Evolutionary conservation across 2,329 filamentous ascomycete species (phyloP), one percentile per base, ranked within the genome.

Genomic region (Seiridium cupressi): DNA sequence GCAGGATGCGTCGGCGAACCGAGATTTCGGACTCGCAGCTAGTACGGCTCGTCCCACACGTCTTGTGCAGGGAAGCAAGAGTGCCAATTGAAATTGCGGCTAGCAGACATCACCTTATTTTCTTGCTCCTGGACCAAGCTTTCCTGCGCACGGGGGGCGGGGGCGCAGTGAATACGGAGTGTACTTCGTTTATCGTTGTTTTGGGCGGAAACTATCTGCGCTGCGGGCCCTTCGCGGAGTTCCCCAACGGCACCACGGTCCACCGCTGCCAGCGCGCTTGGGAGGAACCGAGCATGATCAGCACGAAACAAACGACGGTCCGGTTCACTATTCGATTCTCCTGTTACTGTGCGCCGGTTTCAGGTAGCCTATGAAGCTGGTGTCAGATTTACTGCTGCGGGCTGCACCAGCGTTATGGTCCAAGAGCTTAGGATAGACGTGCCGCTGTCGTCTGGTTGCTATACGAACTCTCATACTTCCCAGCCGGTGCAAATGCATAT

Each of bases 221-320:
- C 60, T 65, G 65, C 66, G 68, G 64, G 62, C 64, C 65, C 38
- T 57, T 58, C 64, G 65, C 70, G 70, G 70, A 72, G 69, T 71
- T 72, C 70, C 70, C 70, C 70, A 72, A 72, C 69, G 69, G 69
- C 64, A 57, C 49, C 18, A 63, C 63, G 69, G 66, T 66, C 69
- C 67, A 69, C 69, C 61, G 42, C 63, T 61, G 36, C 60, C 63
- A 58, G 55, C 60, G 60, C 66, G 60, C 36, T 51, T 55, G 40
- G 26, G 44, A 49, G 57, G 36, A 46, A 61, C 46, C 32, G 49
- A 63, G 60, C 66, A 64, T 64, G 68, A 70, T 67, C 66, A 61
- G 57, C 54, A 63, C 51, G 55, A 64, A 65, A 63, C 61, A 64
- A 64, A 61, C 55, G 61, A 35, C 49, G 58, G 60, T 58, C 59